Evolutionary conservation across 2,329 filamentous ascomycete species (phyloP).

Genomic region (Paraconiothyrium sp.): DNA sequence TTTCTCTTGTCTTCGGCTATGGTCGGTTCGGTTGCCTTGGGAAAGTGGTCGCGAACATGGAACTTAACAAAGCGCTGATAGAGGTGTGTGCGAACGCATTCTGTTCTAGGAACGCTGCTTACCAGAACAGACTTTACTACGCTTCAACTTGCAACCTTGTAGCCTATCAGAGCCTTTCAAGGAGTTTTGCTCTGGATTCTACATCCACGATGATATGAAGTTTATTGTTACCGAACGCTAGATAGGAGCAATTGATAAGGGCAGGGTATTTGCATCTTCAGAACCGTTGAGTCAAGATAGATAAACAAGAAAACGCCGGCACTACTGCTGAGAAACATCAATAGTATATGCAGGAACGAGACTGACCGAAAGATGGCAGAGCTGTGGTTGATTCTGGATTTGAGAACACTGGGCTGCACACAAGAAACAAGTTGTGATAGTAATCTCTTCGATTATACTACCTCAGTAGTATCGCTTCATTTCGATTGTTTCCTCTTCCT

Average conservation of each 20-base stretch:
- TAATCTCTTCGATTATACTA: background rate
- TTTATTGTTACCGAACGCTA: background rate
- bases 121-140: background rate
- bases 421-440: background rate
- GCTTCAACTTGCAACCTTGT: slow-evolving; percentile 2
- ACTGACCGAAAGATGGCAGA: too few species aligned
- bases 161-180: background rate
- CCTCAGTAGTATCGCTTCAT: background rate
- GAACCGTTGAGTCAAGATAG: too few species aligned
- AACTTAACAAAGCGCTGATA: slow-evolving; percentile 46
- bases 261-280: too few species aligned
- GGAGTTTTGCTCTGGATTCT: background rate
- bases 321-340: too few species aligned
- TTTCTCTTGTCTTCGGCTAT: slow-evolving; percentile 32
- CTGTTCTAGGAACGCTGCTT: background rate
- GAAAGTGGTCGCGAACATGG: slow-evolving; percentile 36
- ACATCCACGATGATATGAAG: slow-evolving; percentile 2
- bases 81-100: slow-evolving; percentile 16
- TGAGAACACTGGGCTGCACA: background rate
- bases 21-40: slow-evolving; percentile 40
- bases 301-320: too few species aligned
- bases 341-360: too few species aligned
- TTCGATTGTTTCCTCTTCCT: background rate
- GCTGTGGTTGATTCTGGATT: background rate
- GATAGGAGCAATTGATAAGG: background rate